phyloP scores from a whole-genome alignment of 2,329 filamentous ascomycete species.

The Colletotrichum eleusines region DNA sequence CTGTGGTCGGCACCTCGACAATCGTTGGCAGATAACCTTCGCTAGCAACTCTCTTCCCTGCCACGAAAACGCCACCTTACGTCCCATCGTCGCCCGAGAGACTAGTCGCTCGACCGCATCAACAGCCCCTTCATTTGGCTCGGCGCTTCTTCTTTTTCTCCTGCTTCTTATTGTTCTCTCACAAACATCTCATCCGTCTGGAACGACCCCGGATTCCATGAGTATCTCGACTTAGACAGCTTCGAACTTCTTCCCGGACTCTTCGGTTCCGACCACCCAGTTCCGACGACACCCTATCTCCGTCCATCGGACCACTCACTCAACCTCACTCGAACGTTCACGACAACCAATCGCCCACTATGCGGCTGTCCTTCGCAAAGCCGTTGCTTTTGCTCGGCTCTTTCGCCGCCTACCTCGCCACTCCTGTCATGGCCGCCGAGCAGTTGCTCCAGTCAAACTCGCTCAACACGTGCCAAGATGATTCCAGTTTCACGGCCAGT shows the following conservation, averaged over 20 bases:
- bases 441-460: conserved; percentile 84
- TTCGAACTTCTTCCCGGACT: conserved; percentile 8
- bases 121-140: conserved; percentile 10
- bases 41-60: conserved; percentile 33
- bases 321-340: conserved; percentile 8
- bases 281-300: conserved; percentile 8
- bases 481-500: conserved; percentile 88
- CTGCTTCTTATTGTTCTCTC: not conserved
- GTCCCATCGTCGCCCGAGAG: not conserved
- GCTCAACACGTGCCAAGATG: conserved; percentile 84
- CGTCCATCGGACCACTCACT: conserved; percentile 10
- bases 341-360: conserved; percentile 48
- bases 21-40: conserved; percentile 38
- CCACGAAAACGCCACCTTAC: conserved; percentile 28
- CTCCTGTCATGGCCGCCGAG: conserved; percentile 64
- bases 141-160: not conserved
- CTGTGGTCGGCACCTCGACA: conserved; percentile 3
- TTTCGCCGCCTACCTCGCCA: conserved; percentile 57
- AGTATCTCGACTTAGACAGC: conserved; percentile 36
- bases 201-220: conserved; percentile 33
- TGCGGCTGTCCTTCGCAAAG: conserved; percentile 61
- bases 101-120: conserved; percentile 18
- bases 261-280: conserved; percentile 14
- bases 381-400: conserved; percentile 61
- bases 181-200: conserved; percentile 25